These are phyloP conservation scores for Microdochium bolleyi DNA, from an alignment of 2,329 filamentous ascomycete genomes.

Conservation along the genomic window DNA sequence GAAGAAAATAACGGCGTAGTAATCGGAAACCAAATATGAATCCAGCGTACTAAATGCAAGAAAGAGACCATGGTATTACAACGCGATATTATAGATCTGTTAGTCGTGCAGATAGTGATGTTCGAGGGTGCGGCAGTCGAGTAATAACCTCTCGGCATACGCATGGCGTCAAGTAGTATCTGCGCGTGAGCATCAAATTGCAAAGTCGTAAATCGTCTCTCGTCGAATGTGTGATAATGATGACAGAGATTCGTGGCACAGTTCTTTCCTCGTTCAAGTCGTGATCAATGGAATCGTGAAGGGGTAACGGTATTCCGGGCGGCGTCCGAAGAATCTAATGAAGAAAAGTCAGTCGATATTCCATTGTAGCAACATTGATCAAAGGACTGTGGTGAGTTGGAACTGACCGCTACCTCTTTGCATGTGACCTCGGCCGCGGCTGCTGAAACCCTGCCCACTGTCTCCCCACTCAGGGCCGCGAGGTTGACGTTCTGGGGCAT, in stretches of 20 bases:
- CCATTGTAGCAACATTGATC: too few species aligned
- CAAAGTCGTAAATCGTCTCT: conserved; percentile 28
- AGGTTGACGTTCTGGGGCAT: conserved; percentile 54
- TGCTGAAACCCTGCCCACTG: conserved; percentile 39
- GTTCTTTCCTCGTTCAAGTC: not conserved
- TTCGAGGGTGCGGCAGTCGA: not conserved
- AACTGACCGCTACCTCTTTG: conserved; percentile 53
- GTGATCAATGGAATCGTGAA: conserved; percentile 19
- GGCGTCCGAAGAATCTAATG: conserved; percentile 21
- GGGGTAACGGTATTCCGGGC: conserved; percentile 20
- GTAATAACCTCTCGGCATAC: conserved; percentile 11
- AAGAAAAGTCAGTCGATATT: conserved; percentile 7
- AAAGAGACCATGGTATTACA: not conserved
- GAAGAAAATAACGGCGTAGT: too few species aligned
- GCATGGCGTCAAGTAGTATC: not conserved
- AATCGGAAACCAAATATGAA: not conserved
- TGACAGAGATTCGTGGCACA: conserved; percentile 11
- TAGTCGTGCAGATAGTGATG: not conserved
- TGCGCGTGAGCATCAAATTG: conserved; percentile 15
- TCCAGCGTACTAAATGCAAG: not conserved
- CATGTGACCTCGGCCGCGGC: conserved; percentile 50
- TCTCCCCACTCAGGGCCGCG: conserved; percentile 55
- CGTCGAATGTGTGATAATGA: conserved; percentile 11
- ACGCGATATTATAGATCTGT: not conserved
- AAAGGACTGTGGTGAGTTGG: not conserved